Evolutionary conservation across 2,329 filamentous ascomycete species (phyloP).

Genomic region (Fusarium sp.): DNA sequence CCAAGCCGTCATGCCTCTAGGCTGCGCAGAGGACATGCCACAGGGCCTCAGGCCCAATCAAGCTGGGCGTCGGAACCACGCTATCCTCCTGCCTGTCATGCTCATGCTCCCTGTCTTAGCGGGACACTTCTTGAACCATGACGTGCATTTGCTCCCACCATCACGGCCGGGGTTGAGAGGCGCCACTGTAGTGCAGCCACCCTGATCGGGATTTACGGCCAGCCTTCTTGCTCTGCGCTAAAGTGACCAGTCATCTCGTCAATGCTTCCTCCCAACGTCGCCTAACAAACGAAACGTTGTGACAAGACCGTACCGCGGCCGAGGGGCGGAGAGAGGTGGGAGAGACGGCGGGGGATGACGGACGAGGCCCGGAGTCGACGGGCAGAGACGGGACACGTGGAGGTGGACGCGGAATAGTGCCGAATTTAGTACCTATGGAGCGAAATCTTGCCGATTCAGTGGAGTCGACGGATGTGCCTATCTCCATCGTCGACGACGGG

Average conservation of each 20-base stretch:
- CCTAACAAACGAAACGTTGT: not conserved
- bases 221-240: slow-evolving; percentile 26
- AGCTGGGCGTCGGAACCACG: slow-evolving; percentile 28
- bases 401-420: slow-evolving; percentile 28
- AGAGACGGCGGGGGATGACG: slow-evolving; percentile 1
- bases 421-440: slow-evolving; percentile 14
- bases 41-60: slow-evolving; percentile 28
- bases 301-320: not conserved
- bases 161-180: slow-evolving; percentile 28
- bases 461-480: slow-evolving; percentile 8
- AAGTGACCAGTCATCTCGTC: slow-evolving; percentile 40
- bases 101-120: slow-evolving; percentile 41
- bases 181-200: slow-evolving; percentile 36
- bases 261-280: slow-evolving; percentile 19
- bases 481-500: not conserved
- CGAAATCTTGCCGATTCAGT: slow-evolving; percentile 17
- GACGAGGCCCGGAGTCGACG: slow-evolving; percentile 16
- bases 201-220: slow-evolving; percentile 37
- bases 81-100: slow-evolving; percentile 39
- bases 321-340: not conserved
- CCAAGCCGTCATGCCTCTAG: slow-evolving; percentile 3
- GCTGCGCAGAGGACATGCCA: slow-evolving; percentile 10
- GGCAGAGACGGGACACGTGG: slow-evolving; percentile 32
- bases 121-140: slow-evolving; percentile 45
- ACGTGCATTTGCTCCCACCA: slow-evolving; percentile 42